These are phyloP conservation scores for Metschnikowia koreensis DNA, from an alignment of 805 yeast species.

Conservation along the genomic window DNA sequence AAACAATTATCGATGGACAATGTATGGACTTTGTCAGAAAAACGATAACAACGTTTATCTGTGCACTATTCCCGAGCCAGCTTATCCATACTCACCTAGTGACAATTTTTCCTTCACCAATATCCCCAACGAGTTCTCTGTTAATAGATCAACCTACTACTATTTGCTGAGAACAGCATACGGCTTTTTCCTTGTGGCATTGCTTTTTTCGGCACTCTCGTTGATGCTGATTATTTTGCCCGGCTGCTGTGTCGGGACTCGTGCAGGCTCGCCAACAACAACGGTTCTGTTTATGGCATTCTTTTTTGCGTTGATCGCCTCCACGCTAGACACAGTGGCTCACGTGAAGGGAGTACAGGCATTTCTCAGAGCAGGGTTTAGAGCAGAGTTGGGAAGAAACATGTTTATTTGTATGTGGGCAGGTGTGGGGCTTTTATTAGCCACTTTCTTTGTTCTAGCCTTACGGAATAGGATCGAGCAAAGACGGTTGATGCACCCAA, in stretches of 20 bases:
- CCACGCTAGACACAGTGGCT: slow-evolving; percentile 53
- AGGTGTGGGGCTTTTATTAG: slow-evolving; percentile 27
- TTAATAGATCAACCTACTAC: slow-evolving; percentile 52
- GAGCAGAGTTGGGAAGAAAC: slow-evolving; percentile 45
- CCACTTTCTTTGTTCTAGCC: slow-evolving; percentile 12
- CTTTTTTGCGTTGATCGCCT: slow-evolving; percentile 45
- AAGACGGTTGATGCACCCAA: neutral
- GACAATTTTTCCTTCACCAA: slow-evolving; percentile 23
- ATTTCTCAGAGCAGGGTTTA: slow-evolving; percentile 43
- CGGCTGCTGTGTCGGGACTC: slow-evolving; percentile 6
- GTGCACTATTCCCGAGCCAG: slow-evolving; percentile 24
- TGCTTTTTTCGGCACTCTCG: slow-evolving; percentile 56
- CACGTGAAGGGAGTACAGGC: slow-evolving; percentile 51
- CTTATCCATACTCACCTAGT: slow-evolving; percentile 32
- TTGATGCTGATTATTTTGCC: slow-evolving; percentile 36
- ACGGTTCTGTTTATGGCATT: slow-evolving; percentile 26
- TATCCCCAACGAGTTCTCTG: slow-evolving; percentile 52
- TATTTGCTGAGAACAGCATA: slow-evolving; percentile 54
- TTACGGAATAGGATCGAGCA: neutral
- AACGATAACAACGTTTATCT: slow-evolving; percentile 17
- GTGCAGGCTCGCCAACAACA: slow-evolving; percentile 12
- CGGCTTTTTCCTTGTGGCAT: slow-evolving; percentile 45
- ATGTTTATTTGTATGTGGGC: slow-evolving; percentile 68
- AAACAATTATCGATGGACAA: slow-evolving; percentile 28
- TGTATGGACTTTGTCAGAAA: slow-evolving; percentile 26